Evolutionary conservation across 2,329 filamentous ascomycete species (phyloP).

Genomic region (Chaetomium strumarium): DNA sequence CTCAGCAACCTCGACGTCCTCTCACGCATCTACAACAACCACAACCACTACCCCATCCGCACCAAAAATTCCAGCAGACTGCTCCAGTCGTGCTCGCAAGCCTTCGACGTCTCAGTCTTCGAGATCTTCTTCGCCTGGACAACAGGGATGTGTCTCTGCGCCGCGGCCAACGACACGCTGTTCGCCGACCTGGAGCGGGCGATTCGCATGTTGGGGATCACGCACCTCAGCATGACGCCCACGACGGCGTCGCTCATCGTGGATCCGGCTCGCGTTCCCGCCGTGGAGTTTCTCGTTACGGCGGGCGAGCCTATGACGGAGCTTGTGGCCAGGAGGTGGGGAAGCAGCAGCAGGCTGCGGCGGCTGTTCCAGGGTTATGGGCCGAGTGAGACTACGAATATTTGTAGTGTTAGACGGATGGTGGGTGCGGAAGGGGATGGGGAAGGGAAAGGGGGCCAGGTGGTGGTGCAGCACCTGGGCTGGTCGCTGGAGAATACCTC

Average conservation of each 20-base stretch:
- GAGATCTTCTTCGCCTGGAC: conserved; percentile 86
- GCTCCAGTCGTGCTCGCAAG: conserved; percentile 81
- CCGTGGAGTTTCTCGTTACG: conserved; percentile 69
- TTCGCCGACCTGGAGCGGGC: conserved; percentile 65
- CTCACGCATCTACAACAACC: conserved; percentile 52
- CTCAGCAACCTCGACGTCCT: conserved; percentile 68
- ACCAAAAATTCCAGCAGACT: too few species aligned
- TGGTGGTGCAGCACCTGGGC: conserved; percentile 69
- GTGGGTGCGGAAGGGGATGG: too few species aligned
- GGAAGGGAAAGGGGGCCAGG: too few species aligned
- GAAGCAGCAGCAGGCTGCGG: too few species aligned
- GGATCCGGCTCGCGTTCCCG: conserved; percentile 61
- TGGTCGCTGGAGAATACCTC: conserved; percentile 70
- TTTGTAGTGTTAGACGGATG: conserved; percentile 70
- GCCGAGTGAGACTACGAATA: conserved; percentile 81
- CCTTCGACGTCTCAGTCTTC: conserved; percentile 84
- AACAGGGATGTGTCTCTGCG: conserved; percentile 71
- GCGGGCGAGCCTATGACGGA: conserved; percentile 75
- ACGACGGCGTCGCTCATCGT: conserved; percentile 76
- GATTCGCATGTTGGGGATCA: conserved; percentile 59
- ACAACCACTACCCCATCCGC: too few species aligned
- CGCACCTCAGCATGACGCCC: conserved; percentile 79
- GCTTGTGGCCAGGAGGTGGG: conserved; percentile 65
- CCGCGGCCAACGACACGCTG: conserved; percentile 65
- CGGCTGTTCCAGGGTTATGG: conserved; percentile 79